Evolutionary conservation across 1,139 yeast genomes (phyloP).

Genomic region (Pichia sp.): DNA sequence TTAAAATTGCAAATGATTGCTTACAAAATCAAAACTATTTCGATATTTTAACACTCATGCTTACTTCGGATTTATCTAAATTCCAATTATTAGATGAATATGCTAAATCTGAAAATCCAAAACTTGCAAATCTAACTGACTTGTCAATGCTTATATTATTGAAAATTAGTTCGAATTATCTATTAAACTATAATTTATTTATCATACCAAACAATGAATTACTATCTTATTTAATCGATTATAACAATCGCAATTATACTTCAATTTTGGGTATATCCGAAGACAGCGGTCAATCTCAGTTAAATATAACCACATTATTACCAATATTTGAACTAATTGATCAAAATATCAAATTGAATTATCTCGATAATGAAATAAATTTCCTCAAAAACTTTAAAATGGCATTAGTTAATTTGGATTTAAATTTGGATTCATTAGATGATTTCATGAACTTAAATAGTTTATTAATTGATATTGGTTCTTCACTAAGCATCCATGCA

Average conservation of each 20-base stretch:
- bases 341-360: constrained; percentile 31
- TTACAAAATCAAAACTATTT: background rate
- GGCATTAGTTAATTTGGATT: constrained; percentile 20
- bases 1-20: constrained; percentile 2
- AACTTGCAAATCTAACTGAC: constrained; percentile 5
- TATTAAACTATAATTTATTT: constrained; percentile 10
- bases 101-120: constrained; percentile 2
- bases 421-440: constrained; percentile 15
- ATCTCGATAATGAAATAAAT: constrained; percentile 25
- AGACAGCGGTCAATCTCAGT: background rate
- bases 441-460: constrained; percentile 19
- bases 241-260: constrained; percentile 6
- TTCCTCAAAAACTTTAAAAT: constrained; percentile 28
- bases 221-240: constrained; percentile 3
- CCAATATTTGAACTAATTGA: constrained; percentile 34
- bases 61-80: background rate
- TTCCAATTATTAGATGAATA: constrained; percentile 6
- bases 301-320: constrained; percentile 8
- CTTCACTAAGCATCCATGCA: constrained; percentile 24
- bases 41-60: constrained; percentile 6
- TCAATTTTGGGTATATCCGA: constrained; percentile 12
- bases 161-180: constrained; percentile 3
- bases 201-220: background rate
- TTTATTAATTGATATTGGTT: constrained; percentile 24
- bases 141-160: constrained; percentile 9